Conservation (phyloP, 352 stramenopile genomes). For the Globisporangium perplexum region DNA sequence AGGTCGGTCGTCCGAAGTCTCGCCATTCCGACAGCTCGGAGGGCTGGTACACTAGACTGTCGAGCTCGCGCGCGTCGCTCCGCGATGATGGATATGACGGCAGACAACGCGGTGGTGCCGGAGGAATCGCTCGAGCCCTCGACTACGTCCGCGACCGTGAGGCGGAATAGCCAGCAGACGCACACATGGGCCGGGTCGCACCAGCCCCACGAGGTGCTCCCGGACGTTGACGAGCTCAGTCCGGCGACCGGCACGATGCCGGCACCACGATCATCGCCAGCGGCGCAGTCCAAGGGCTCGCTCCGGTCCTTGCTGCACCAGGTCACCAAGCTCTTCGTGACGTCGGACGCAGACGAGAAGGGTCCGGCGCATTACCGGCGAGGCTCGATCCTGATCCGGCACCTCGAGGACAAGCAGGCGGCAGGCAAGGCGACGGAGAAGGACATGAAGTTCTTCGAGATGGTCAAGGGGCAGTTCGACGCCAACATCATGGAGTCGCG, state of each 20-base stretch:
- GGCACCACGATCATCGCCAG: conserved; percentile 1
- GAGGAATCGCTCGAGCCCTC: conserved; percentile 8
- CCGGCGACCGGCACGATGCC: conserved; percentile 1
- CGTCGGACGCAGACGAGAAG: conserved; percentile 29
- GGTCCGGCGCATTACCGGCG: conserved; percentile 56
- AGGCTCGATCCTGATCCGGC: conserved; percentile 65
- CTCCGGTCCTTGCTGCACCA: conserved; percentile 25
- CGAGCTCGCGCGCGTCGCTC: not conserved
- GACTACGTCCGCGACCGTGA: not conserved
- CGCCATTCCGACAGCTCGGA: no score
- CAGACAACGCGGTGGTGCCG: conserved; percentile 13
- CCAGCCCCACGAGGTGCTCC: not conserved
- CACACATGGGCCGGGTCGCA: conserved; percentile 3
- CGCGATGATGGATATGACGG: conserved; percentile 15
- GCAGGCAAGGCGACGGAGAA: conserved; percentile 50
- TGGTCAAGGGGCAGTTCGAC: conserved; percentile 67
- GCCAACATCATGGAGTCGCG: conserved; percentile 65
- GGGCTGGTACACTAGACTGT: no score
- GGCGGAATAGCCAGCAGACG: conserved; percentile 1
- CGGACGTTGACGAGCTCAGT: conserved; percentile 1
- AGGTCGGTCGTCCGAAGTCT: no score
- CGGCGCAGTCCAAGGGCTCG: conserved; percentile 14
- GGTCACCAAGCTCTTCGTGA: conserved; percentile 33
- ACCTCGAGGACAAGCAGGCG: conserved; percentile 65
- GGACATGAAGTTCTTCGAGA: conserved; percentile 80